Evolutionary conservation across 192 early-diverging fungal genomes (phyloP).

Genomic region (Globomyces pollinis-pini): DNA sequence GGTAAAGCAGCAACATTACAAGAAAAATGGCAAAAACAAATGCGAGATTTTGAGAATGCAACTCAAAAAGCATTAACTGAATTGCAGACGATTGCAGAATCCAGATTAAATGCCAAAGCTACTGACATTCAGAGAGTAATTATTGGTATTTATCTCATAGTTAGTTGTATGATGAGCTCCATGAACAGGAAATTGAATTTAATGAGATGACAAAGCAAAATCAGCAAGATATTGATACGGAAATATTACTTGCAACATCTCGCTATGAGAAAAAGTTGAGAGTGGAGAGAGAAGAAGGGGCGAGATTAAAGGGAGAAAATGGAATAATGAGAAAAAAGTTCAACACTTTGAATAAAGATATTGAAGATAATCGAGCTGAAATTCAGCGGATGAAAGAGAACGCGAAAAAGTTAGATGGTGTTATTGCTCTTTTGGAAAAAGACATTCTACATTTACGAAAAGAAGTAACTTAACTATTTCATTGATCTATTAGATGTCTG

Average conservation of each 20-base stretch:
- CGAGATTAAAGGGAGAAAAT: slow-evolving; percentile 52
- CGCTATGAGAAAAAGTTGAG: slow-evolving; percentile 40
- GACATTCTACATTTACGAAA: slow-evolving; percentile 42
- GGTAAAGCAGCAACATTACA: slow-evolving; percentile 24
- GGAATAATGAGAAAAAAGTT: slow-evolving; percentile 61
- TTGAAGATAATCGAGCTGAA: slow-evolving; percentile 46
- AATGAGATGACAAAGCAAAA: slow-evolving; percentile 35
- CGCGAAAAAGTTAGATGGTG: slow-evolving; percentile 35
- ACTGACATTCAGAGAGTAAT: slow-evolving; percentile 36
- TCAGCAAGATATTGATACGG: slow-evolving; percentile 41
- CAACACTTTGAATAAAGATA: slow-evolving; percentile 50
- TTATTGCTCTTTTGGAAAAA: slow-evolving; percentile 42
- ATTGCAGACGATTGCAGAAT: slow-evolving; percentile 37
- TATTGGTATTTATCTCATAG: slow-evolving; percentile 16
- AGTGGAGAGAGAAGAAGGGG: slow-evolving; percentile 43
- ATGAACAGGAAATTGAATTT: slow-evolving; percentile 31
- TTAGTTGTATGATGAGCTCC: slow-evolving; percentile 18
- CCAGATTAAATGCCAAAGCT: slow-evolving; percentile 24
- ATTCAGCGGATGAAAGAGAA: slow-evolving; percentile 35
- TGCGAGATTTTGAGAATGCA: slow-evolving; percentile 25
- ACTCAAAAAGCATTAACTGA: slow-evolving; percentile 23
- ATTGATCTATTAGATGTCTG: slow-evolving; percentile 41
- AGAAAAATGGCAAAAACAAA: slow-evolving; percentile 37
- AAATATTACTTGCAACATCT: slow-evolving; percentile 28
- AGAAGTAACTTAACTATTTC: slow-evolving; percentile 30